These are phyloP conservation scores for Scutellaria baicalensis DNA, from an alignment of 257 asterid genomes.

Conservation along the genomic window DNA sequence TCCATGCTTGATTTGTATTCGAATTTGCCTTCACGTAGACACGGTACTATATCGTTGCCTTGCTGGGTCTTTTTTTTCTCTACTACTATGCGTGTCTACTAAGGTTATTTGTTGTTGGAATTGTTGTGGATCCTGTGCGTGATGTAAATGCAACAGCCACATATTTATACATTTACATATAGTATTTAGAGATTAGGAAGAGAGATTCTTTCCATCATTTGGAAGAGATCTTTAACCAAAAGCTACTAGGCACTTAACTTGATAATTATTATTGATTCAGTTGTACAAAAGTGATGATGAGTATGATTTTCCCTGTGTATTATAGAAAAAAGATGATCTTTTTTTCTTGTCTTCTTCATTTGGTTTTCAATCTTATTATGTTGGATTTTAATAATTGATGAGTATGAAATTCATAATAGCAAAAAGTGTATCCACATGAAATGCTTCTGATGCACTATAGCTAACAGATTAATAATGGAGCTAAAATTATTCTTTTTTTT, in stretches of 20 bases:
- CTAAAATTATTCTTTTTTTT: too few species aligned
- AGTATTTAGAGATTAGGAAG: conserved; percentile 3
- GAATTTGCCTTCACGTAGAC: neutral
- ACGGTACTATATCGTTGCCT: too few species aligned
- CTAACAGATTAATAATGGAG: too few species aligned
- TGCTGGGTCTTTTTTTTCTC: neutral
- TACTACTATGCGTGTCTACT: neutral
- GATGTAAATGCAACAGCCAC: neutral
- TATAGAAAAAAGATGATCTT: neutral
- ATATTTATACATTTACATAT: conserved; percentile 1
- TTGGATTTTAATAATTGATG: too few species aligned
- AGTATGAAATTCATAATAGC: too few species aligned
- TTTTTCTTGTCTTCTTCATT: neutral
- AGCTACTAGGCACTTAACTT: too few species aligned
- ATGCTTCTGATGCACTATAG: too few species aligned
- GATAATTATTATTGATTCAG: neutral
- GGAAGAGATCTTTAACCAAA: neutral
- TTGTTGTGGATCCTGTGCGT: neutral
- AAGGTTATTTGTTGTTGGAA: neutral
- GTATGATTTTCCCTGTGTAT: neutral
- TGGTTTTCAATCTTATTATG: neutral
- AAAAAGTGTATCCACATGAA: too few species aligned
- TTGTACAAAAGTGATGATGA: neutral
- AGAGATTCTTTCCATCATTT: neutral
- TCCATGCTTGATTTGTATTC: conserved; percentile 26